Base-by-base conservation (phyloP, 805 yeast species). In the Wickerhamiella alocasiicola region DNA sequence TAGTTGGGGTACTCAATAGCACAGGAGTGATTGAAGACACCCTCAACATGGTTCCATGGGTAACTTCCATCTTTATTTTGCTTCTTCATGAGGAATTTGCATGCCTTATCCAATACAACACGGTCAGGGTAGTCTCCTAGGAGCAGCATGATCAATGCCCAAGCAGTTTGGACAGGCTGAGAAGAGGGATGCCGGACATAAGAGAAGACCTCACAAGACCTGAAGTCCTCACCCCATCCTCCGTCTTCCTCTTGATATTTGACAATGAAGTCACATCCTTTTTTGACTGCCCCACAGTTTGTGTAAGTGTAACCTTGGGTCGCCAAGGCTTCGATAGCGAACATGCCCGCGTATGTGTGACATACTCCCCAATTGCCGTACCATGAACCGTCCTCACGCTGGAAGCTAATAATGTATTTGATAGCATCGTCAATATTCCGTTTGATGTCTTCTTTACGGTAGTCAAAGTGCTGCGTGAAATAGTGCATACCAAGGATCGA, bases 361-460 rank as follows among this genome's bases (percentile, higher is more conserved):
- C 99, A 91, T 4, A 91, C 78, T 27, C 98, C 99, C 99, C 99
- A 91, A 30, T 84, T 76, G 1, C 99, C 99, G 57, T 87, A 93
- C 97, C 97, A 91, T 11, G 94, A 77, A 0, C 99, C 99, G 59
- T 91, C 95, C 0, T 55, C 53, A 32, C 67, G 64, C 59, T 91
- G 98, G 2, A 72, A 72, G 2, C 64, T 59, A 37, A 71, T 72
- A 32, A 91, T 81, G 53, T 79, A 91, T 3, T 69, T 59, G 12
- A 83, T 68, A 0, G 95, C 97, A 41, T 74, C 67, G 3, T 71
- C 65, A 34, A 91, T 81, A 0, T 95, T 77, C n/a, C 62, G 45
- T 39, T 67, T 63, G 23, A 91, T 78, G 24, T 81, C 85, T 4
- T 66, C 69, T 4, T 68, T 61, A 44, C 81, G 72, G 55, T 91